phyloP scores from a whole-genome alignment of 495 filamentous ascomycete genomes.

The Aspergillus sparsus region DNA sequence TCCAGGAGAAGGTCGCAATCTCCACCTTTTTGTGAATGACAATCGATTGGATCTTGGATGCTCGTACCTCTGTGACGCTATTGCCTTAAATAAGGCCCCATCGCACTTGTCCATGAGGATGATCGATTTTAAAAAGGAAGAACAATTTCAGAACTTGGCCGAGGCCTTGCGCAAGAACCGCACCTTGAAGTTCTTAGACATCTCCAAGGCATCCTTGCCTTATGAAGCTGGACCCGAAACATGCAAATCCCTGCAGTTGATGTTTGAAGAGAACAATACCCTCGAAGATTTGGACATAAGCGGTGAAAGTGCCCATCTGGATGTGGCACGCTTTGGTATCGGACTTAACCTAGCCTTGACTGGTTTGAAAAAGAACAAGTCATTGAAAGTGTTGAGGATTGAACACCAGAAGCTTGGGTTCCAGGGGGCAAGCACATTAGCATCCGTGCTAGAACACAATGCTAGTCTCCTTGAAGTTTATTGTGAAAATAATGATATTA shows the following conservation, averaged over 20 bases:
- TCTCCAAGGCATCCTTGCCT: conserved; percentile 84
- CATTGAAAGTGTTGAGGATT: conserved; percentile 73
- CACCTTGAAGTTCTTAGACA: conserved; percentile 76
- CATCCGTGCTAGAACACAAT: conserved; percentile 75
- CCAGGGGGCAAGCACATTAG: conserved; percentile 72
- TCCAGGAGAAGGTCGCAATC: conserved; percentile 55
- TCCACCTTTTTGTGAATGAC: conserved; percentile 78
- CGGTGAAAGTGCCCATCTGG: conserved; percentile 84
- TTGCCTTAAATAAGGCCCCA: conserved; percentile 64
- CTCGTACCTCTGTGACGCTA: conserved; percentile 66
- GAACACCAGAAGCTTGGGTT: conserved; percentile 66
- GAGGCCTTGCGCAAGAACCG: conserved; percentile 71
- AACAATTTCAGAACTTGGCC: conserved; percentile 72
- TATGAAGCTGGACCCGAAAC: conserved; percentile 75
- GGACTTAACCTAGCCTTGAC: conserved; percentile 77
- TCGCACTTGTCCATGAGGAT: conserved; percentile 76
- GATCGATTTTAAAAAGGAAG: conserved; percentile 80
- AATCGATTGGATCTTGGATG: conserved; percentile 79
- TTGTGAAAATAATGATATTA: conserved; percentile 79
- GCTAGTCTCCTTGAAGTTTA: conserved; percentile 64
- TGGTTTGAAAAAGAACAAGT: conserved; percentile 73
- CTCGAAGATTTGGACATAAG: conserved; percentile 82
- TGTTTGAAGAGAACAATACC: conserved; percentile 78
- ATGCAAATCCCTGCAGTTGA: conserved; percentile 65
- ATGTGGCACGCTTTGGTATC: conserved; percentile 79